phyloP scores from a whole-genome alignment of 2,329 filamentous ascomycete species.

The Fusarium sulawesiense region DNA sequence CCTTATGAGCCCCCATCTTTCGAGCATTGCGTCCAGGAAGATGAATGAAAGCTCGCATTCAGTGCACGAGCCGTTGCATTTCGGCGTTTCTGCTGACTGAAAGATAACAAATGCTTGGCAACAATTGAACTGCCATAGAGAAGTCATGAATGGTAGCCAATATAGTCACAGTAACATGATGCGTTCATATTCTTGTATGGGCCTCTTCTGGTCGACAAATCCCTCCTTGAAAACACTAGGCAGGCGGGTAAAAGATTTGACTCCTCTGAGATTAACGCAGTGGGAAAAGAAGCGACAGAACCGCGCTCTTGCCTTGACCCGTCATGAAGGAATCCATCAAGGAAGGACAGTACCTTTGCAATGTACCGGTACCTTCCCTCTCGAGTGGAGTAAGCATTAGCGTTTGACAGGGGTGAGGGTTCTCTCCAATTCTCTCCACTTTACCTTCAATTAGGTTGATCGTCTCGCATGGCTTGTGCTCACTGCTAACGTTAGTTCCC shows the following conservation, averaged over 20 bases:
- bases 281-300: conserved; percentile 7
- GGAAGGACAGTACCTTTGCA: conserved; percentile 25
- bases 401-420: conserved; percentile 6
- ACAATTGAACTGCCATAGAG: neutral
- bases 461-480: conserved; percentile 33
- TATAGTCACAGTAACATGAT: neutral
- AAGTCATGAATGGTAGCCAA: neutral
- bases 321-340: neutral
- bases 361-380: conserved; percentile 32
- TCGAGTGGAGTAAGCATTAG: conserved; percentile 26
- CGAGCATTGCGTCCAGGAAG: neutral
- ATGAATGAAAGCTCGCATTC: conserved; percentile 14
- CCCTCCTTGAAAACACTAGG: neutral
- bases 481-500: conserved; percentile 1
- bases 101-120: conserved; percentile 16
- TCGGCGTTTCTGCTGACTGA: conserved; percentile 9
- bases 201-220: neutral
- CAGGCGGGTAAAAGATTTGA: neutral
- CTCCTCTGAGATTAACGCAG: neutral
- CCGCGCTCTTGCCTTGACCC: neutral
- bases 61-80: neutral
- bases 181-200: neutral
- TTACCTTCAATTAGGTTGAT: conserved; percentile 37
- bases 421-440: conserved; percentile 39
- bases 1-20: conserved; percentile 5